Conservation (phyloP, 306 rosid species). For the Ammopiptanthus mongolicus region DNA sequence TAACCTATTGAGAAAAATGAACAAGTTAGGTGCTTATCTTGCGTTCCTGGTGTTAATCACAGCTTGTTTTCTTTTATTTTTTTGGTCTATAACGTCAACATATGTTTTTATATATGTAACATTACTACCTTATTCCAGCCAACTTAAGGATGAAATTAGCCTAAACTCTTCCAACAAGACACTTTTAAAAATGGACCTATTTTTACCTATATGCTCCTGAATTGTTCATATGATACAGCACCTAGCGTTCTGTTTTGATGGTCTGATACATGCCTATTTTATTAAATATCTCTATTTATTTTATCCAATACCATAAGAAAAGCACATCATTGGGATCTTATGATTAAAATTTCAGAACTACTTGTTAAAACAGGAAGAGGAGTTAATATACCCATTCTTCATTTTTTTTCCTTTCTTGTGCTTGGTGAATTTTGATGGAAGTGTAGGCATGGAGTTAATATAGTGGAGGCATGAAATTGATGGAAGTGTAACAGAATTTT, state of each 20-base stretch:
- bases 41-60: constrained; percentile 1
- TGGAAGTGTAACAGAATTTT: not conserved
- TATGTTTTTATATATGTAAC: not conserved
- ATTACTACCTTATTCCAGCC: not conserved
- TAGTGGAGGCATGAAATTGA: not conserved
- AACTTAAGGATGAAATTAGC: not conserved
- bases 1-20: not conserved
- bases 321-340: not conserved
- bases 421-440: not conserved
- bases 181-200: too few relatives aligned
- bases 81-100: not conserved
- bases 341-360: not conserved
- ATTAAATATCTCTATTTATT: not conserved
- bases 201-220: not conserved
- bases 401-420: not conserved
- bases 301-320: not conserved
- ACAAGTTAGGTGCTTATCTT: too few relatives aligned
- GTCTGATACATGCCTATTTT: not conserved
- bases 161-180: not conserved
- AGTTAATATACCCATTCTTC: not conserved
- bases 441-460: not conserved
- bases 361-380: not conserved
- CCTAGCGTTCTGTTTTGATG: not conserved
- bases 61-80: not conserved
- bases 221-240: not conserved